A percentile compares a stretch with the other conserved stretches of the same genome.
Evolutionary conservation across 129 eudicot species (phyloP).

Genomic region (Mikania micrantha): DNA sequence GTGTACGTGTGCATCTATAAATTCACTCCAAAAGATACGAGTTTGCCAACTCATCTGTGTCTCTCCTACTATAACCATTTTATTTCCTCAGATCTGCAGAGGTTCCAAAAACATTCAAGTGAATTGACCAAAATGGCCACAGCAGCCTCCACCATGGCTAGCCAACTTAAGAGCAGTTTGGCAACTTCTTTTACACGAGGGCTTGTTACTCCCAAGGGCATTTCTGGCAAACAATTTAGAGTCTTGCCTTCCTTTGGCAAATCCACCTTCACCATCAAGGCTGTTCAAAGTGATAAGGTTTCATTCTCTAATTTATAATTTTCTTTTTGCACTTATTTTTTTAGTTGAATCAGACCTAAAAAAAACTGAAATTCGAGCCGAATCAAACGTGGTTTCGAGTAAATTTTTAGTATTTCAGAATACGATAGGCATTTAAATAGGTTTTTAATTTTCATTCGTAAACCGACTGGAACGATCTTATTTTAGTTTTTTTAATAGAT

Average conservation of each 20-base stretch:
- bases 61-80: conserved; percentile 25
- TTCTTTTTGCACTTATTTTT: not conserved
- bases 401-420: no score
- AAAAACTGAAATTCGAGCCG: no score
- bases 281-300: conserved; percentile 75
- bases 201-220: conserved; percentile 62
- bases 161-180: conserved; percentile 71
- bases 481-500: no score
- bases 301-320: not conserved
- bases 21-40: conserved; percentile 10
- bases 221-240: conserved; percentile 69
- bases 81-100: conserved; percentile 4
- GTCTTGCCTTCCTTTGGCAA: conserved; percentile 49
- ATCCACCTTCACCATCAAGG: conserved; percentile 44
- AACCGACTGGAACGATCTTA: no score
- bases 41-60: conserved; percentile 19
- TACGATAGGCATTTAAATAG: no score
- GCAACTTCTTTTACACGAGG: conserved; percentile 43
- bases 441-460: no score
- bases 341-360: no score
- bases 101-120: not conserved
- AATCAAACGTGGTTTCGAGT: no score
- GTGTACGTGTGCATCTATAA: conserved; percentile 20
- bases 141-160: conserved; percentile 61
- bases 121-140: conserved; percentile 35